Percentiles rank a stretch among this genome's conserved stretches.
phyloP scores from a whole-genome alignment of 2,329 filamentous ascomycete species.

The Purpureocillium lavendulum region DNA sequence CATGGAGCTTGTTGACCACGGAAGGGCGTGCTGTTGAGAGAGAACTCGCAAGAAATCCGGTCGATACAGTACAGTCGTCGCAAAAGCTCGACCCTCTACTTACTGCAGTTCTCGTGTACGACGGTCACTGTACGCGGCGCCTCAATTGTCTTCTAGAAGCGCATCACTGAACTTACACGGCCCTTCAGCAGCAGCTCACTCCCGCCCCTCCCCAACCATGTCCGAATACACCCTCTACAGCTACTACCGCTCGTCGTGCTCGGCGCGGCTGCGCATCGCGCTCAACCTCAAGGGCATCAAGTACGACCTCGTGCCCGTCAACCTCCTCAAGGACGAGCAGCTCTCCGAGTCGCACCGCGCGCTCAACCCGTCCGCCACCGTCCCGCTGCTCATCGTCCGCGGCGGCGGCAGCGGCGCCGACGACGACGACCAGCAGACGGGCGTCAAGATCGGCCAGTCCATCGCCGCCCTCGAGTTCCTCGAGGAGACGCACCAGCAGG shows the following conservation, averaged over 20 bases:
- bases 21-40: too few species aligned
- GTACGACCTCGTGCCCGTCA: slow-evolving; percentile 38
- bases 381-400: slow-evolving; percentile 43
- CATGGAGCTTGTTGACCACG: too few species aligned
- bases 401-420: too few species aligned
- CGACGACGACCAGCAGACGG: neutral
- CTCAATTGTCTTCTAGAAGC: too few species aligned
- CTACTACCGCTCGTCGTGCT: slow-evolving; percentile 56
- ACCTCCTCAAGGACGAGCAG: slow-evolving; percentile 48
- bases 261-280: slow-evolving; percentile 52
- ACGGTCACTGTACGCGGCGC: neutral
- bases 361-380: slow-evolving; percentile 44
- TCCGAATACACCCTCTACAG: slow-evolving; percentile 39
- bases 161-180: too few species aligned
- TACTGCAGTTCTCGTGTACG: too few species aligned
- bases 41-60: too few species aligned
- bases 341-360: slow-evolving; percentile 31
- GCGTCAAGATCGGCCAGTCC: slow-evolving; percentile 44
- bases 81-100: too few species aligned
- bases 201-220: neutral
- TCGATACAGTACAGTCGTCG: too few species aligned
- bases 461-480: slow-evolving; percentile 54
- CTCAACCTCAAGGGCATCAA: slow-evolving; percentile 45
- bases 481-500: slow-evolving; percentile 39
- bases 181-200: too few species aligned